phyloP scores from a whole-genome alignment of 192 early-diverging fungal species.

The Mortierella hygrophila region DNA sequence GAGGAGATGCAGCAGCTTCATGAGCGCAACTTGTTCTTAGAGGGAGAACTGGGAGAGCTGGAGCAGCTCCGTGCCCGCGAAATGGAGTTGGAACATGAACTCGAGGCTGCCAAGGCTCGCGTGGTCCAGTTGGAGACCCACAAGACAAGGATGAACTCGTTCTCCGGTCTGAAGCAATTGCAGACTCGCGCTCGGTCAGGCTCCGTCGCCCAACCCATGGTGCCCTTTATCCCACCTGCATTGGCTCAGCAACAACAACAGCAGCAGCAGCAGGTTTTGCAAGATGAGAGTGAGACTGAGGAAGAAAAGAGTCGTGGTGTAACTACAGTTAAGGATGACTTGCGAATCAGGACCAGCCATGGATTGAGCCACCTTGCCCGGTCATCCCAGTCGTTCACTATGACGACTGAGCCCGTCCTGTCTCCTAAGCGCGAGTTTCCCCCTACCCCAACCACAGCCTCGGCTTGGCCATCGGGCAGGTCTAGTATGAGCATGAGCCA shows the following conservation, averaged over 20 bases:
- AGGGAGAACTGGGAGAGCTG: conserved; percentile 21
- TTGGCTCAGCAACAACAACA: background rate
- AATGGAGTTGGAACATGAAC: conserved; percentile 24
- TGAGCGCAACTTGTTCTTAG: conserved; percentile 26
- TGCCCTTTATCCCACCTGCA: conserved; percentile 19
- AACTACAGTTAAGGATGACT: background rate
- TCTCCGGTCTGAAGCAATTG: conserved; percentile 15
- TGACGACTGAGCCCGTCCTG: background rate
- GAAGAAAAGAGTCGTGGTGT: background rate
- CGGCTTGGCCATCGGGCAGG: conserved; percentile 1
- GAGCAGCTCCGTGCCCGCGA: conserved; percentile 24
- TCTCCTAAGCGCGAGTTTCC: conserved; percentile 4
- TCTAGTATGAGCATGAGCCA: conserved; percentile 4
- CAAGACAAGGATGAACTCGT: conserved; percentile 5
- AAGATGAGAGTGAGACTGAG: conserved; percentile 7
- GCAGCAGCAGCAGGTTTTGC: background rate
- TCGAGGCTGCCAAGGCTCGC: conserved; percentile 14
- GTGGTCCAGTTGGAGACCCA: conserved; percentile 16
- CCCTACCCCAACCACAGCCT: conserved; percentile 1
- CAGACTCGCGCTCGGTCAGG: background rate
- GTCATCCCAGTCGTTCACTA: background rate
- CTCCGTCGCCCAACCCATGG: background rate
- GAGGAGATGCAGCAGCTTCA: conserved; percentile 21
- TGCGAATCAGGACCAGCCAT: conserved; percentile 3
- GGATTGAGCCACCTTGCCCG: background rate